phyloP scores from a whole-genome alignment of 352 stramenopile species.

The Phytophthora hybrid region DNA sequence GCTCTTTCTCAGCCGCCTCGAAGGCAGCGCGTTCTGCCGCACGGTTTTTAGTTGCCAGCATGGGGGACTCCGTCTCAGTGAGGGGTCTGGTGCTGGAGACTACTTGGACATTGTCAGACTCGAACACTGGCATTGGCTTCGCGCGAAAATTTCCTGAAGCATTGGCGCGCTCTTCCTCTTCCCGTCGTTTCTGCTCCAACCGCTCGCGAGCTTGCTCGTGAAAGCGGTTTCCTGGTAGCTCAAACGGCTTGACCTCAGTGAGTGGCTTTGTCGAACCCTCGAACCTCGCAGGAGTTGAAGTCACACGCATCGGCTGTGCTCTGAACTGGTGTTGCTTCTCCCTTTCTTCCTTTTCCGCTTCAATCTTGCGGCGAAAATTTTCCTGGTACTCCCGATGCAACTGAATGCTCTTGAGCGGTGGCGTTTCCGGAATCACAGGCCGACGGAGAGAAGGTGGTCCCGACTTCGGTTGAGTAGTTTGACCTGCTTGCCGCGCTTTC shows the following conservation, averaged over 20 bases:
- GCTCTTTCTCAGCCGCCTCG: slow-evolving; percentile 75
- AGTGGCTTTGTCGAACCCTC: slow-evolving; percentile 77
- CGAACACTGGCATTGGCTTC: slow-evolving; percentile 72
- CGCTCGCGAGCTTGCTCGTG: slow-evolving; percentile 69
- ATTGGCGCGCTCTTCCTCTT: slow-evolving; percentile 65
- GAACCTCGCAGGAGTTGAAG: slow-evolving; percentile 62
- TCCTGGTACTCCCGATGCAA: slow-evolving; percentile 79
- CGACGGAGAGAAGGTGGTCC: slow-evolving; percentile 26
- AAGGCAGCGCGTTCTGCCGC: slow-evolving; percentile 72
- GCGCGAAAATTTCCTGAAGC: slow-evolving; percentile 60
- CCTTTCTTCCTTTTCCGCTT: slow-evolving; percentile 65
- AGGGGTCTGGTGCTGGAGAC: slow-evolving; percentile 49
- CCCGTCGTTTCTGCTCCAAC: slow-evolving; percentile 59
- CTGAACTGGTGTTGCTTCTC: slow-evolving; percentile 69
- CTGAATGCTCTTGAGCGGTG: slow-evolving; percentile 75
- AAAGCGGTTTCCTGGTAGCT: slow-evolving; percentile 60
- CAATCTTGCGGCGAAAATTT: slow-evolving; percentile 65
- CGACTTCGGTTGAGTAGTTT: slow-evolving; percentile 22
- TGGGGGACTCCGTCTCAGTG: slow-evolving; percentile 59
- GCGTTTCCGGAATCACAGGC: slow-evolving; percentile 73
- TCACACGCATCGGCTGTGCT: slow-evolving; percentile 75
- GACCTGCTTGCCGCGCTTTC: slow-evolving; percentile 36
- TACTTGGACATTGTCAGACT: slow-evolving; percentile 39
- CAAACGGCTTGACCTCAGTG: slow-evolving; percentile 75
- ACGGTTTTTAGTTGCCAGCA: slow-evolving; percentile 68